phyloP scores from a whole-genome alignment of 805 yeast species.

The Vanderwaltozyma verrucispora region DNA sequence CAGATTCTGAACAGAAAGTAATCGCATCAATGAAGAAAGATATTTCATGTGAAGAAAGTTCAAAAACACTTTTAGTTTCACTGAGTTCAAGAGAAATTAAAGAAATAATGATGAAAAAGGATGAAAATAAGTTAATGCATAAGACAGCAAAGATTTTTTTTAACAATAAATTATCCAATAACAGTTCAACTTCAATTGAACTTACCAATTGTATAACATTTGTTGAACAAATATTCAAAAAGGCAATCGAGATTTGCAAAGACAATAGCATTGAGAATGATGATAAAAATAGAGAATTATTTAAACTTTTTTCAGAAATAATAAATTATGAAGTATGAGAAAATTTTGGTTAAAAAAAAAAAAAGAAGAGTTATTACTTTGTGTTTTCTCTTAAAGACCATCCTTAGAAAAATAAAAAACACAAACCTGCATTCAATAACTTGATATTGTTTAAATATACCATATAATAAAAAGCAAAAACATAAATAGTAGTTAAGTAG shows the following conservation, averaged over 20 bases:
- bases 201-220: slow-evolving; percentile 15
- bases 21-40: slow-evolving; percentile 44
- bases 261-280: neutral
- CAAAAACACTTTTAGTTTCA: slow-evolving; percentile 27
- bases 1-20: slow-evolving; percentile 41
- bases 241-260: slow-evolving; percentile 9
- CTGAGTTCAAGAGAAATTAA: slow-evolving; percentile 31
- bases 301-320: neutral
- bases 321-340: neutral
- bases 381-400: too few species aligned
- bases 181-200: slow-evolving; percentile 6
- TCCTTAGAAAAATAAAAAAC: too few species aligned
- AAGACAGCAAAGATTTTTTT: slow-evolving; percentile 21
- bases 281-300: neutral
- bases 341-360: too few species aligned
- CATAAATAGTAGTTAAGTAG: too few species aligned
- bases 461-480: too few species aligned
- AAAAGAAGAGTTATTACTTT: too few species aligned
- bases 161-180: slow-evolving; percentile 19
- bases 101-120: slow-evolving; percentile 24
- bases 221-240: slow-evolving; percentile 14
- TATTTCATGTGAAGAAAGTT: slow-evolving; percentile 19
- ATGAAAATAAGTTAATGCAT: slow-evolving; percentile 13
- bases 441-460: too few species aligned
- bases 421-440: too few species aligned